Evolutionary conservation across 2,329 filamentous ascomycete species (phyloP).

Genomic region (Conoideocrella luteorostrata): DNA sequence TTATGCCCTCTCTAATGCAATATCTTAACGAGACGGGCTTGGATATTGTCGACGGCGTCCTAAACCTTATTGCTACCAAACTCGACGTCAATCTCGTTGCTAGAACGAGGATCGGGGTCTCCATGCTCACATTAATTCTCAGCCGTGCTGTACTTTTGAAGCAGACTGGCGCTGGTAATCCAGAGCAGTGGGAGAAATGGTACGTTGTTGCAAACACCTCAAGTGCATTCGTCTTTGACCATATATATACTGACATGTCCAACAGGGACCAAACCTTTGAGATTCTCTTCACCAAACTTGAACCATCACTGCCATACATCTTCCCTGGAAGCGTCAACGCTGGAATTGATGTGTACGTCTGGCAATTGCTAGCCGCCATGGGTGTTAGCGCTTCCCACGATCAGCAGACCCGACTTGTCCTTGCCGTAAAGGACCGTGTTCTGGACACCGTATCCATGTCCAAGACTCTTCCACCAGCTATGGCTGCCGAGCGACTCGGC

Average conservation of each 20-base stretch:
- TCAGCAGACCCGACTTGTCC: constrained; percentile 88
- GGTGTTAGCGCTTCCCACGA: constrained; percentile 89
- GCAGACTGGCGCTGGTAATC: constrained; percentile 63
- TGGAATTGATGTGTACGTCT: constrained; percentile 91
- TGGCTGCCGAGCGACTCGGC: constrained; percentile 74
- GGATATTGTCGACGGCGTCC: constrained; percentile 81
- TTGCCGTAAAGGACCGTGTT: constrained; percentile 95
- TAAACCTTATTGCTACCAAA: constrained; percentile 77
- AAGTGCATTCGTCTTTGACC: too few species aligned
- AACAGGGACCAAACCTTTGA: constrained; percentile 71
- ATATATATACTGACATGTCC: constrained; percentile 22
- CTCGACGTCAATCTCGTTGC: constrained; percentile 80
- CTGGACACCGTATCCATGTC: constrained; percentile 88
- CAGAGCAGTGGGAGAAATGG: constrained; percentile 78
- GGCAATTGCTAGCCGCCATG: constrained; percentile 94
- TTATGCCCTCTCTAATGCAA: constrained; percentile 83
- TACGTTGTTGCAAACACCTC: constrained; percentile 27
- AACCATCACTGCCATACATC: constrained; percentile 74
- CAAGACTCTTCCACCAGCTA: constrained; percentile 81
- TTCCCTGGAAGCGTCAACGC: constrained; percentile 90
- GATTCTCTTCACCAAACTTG: constrained; percentile 77
- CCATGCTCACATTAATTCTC: constrained; percentile 87
- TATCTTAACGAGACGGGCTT: constrained; percentile 89
- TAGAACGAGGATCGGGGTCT: constrained; percentile 80
- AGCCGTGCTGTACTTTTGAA: constrained; percentile 92